Evolutionary conservation across 768 basidiomycete genomes (phyloP).

Genomic region (Tricholoma terreum): DNA sequence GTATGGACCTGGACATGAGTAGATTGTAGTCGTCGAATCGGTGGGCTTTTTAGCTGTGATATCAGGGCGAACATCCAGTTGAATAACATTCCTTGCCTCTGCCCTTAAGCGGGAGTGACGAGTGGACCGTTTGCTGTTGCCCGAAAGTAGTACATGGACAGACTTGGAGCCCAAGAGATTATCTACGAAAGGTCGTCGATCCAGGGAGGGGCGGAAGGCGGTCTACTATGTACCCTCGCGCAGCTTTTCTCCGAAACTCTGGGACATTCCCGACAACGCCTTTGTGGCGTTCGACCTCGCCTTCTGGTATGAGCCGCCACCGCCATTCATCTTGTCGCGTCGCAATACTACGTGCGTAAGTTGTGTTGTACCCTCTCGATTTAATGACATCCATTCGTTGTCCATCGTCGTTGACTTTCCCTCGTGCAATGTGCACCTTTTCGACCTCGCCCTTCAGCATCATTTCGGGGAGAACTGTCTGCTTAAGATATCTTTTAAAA

Average conservation of each 20-base stretch:
- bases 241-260: no score
- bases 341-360: not conserved
- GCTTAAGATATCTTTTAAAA: not conserved
- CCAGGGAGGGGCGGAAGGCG: no score
- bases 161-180: no score
- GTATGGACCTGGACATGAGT: constrained; percentile 46
- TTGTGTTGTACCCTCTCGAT: not conserved
- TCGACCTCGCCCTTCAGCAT: not conserved
- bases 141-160: no score
- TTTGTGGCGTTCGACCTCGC: not conserved
- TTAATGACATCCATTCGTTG: not conserved
- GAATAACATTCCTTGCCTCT: not conserved
- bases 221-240: no score
- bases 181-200: no score
- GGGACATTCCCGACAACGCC: not conserved
- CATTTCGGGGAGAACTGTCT: not conserved
- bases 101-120: no score
- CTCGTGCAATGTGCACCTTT: not conserved
- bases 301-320: not conserved
- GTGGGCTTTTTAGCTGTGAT: not conserved
- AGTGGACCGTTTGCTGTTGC: no score
- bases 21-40: not conserved
- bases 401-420: not conserved
- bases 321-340: not conserved
- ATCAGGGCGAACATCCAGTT: not conserved